These are phyloP conservation scores for Mycena maculata DNA, from an alignment of 768 basidiomycete species.

Conservation along the genomic window DNA sequence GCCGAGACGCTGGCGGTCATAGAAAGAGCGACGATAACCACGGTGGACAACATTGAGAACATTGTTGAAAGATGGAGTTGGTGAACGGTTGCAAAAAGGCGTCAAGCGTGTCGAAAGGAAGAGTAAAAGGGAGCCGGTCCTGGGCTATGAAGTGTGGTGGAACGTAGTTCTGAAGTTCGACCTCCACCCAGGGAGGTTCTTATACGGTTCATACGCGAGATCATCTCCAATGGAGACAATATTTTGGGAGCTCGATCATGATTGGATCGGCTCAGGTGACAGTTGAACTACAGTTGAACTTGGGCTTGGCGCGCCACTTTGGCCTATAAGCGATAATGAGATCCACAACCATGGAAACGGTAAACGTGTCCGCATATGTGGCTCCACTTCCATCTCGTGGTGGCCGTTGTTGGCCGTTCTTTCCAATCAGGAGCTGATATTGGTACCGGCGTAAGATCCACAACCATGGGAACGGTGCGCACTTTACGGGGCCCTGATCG, in stretches of 20 bases:
- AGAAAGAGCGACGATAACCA: background rate
- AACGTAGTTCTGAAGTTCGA: slow-evolving; percentile 1
- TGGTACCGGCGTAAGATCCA: no score
- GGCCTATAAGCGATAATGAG: no score
- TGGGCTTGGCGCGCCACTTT: no score
- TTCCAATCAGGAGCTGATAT: no score
- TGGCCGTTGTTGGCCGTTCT: no score
- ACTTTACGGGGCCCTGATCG: no score
- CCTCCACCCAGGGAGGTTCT: background rate
- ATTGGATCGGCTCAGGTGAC: no score
- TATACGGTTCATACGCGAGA: background rate
- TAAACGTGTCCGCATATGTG: no score
- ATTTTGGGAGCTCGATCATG: background rate
- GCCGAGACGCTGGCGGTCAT: slow-evolving; percentile 5
- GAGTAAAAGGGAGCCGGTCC: slow-evolving; percentile 12
- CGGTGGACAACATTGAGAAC: background rate
- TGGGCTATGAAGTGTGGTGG: slow-evolving; percentile 3
- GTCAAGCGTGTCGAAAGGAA: slow-evolving; percentile 2
- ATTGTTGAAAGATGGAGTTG: background rate
- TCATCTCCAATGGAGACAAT: background rate
- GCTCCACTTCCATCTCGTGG: no score
- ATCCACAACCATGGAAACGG: no score
- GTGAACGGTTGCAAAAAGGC: background rate
- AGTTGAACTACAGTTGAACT: no score
- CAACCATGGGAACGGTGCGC: no score